phyloP scores from a whole-genome alignment of 2,329 filamentous ascomycete species.

The Fusarium agapanthi region DNA sequence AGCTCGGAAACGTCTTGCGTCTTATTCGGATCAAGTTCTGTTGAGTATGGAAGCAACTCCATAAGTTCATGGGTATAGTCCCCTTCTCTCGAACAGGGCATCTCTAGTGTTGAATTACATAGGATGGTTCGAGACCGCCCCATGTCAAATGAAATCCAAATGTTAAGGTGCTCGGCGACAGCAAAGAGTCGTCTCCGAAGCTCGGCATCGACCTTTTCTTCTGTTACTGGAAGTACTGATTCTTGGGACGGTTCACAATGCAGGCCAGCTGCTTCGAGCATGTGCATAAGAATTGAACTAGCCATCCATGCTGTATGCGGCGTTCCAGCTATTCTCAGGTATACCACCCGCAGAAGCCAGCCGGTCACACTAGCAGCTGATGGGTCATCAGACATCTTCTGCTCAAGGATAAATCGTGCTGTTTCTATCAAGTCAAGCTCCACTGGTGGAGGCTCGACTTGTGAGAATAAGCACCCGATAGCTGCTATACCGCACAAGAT shows the following conservation, averaged over 20 bases:
- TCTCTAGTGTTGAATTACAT: slow-evolving; percentile 54
- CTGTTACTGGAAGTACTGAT: slow-evolving; percentile 38
- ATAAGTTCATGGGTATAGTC: slow-evolving; percentile 59
- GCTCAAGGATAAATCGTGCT: slow-evolving; percentile 57
- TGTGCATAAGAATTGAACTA: slow-evolving; percentile 65
- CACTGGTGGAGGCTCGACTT: slow-evolving; percentile 48
- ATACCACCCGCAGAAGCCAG: slow-evolving; percentile 63
- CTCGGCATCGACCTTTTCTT: slow-evolving; percentile 48
- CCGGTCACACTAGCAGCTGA: slow-evolving; percentile 53
- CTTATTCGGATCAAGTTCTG: slow-evolving; percentile 62
- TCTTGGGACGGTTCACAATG: slow-evolving; percentile 50
- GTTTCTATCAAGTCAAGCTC: slow-evolving; percentile 58
- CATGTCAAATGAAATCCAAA: slow-evolving; percentile 68
- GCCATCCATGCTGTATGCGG: slow-evolving; percentile 66
- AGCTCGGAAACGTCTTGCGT: slow-evolving; percentile 53
- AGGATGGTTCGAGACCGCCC: slow-evolving; percentile 62
- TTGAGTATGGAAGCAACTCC: slow-evolving; percentile 61
- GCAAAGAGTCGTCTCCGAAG: slow-evolving; percentile 55
- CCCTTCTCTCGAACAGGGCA: slow-evolving; percentile 50
- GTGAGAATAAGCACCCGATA: slow-evolving; percentile 61
- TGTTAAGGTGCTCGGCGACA: slow-evolving; percentile 65
- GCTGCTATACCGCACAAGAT: slow-evolving; percentile 65
- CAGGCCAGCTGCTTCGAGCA: slow-evolving; percentile 62
- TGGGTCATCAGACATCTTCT: slow-evolving; percentile 45
- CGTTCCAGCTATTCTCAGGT: slow-evolving; percentile 61